phyloP scores from a whole-genome alignment of 306 rosid species.

The Hylodesmum podocarpum region DNA sequence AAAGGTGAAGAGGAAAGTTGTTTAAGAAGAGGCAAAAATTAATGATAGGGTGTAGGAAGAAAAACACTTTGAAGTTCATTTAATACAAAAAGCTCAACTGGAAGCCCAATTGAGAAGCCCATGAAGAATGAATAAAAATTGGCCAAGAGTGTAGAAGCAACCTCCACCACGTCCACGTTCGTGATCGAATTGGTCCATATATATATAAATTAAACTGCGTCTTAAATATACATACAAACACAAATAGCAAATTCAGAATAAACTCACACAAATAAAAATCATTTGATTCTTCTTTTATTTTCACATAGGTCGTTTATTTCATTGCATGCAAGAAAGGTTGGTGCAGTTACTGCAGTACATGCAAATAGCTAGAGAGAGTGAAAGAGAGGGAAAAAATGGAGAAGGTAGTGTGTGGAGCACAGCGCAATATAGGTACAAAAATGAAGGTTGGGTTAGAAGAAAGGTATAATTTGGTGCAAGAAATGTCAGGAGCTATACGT shows the following conservation, averaged over 20 bases:
- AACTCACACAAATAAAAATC: neutral
- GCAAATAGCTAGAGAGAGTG: too few relatives aligned
- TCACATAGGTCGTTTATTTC: neutral
- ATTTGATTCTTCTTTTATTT: neutral
- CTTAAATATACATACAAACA: neutral
- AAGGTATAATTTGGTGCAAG: conserved; percentile 25
- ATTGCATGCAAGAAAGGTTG: neutral
- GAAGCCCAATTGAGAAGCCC: neutral
- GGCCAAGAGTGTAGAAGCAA: too few relatives aligned
- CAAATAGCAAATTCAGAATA: neutral
- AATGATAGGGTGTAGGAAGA: too few relatives aligned
- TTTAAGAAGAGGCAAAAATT: too few relatives aligned
- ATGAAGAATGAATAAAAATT: neutral
- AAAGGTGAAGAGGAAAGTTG: too few relatives aligned
- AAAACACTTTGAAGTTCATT: too few relatives aligned
- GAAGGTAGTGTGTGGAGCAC: conserved; percentile 1
- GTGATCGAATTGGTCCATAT: neutral
- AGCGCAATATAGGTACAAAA: conserved; percentile 12
- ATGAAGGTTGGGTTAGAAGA: conserved; percentile 9
- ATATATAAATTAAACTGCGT: neutral
- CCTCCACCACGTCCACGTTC: neutral
- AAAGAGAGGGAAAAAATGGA: neutral
- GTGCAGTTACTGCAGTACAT: too few relatives aligned
- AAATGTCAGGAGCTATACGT: conserved; percentile 13
- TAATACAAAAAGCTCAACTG: too few relatives aligned